Percentiles rank a stretch among this genome's conserved stretches.
These are phyloP conservation scores for Macrotyloma uniflorum DNA, from an alignment of 306 rosid species.

Conservation along the genomic window DNA sequence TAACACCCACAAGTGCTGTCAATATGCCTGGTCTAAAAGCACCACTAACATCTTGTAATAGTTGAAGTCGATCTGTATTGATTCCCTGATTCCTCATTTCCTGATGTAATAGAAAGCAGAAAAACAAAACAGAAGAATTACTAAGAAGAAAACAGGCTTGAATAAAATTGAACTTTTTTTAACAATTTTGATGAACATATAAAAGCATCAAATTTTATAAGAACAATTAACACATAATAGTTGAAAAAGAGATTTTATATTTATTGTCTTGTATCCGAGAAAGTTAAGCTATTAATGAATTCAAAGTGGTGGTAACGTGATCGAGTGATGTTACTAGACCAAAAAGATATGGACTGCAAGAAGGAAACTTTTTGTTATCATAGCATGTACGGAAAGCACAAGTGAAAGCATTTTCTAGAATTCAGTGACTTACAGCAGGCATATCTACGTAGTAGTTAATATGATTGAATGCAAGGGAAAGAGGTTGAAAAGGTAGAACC, in stretches of 20 bases:
- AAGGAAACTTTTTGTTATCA: background rate
- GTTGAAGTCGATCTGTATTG: conserved; percentile 62
- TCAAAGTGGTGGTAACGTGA: background rate
- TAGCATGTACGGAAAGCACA: background rate
- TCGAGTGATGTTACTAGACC: background rate
- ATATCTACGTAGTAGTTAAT: conserved; percentile 74
- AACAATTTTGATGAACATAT: background rate
- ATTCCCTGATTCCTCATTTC: conserved; percentile 75
- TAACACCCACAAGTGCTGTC: conserved; percentile 64
- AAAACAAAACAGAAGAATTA: background rate
- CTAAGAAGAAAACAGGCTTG: background rate
- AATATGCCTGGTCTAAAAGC: conserved; percentile 65
- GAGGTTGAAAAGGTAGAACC: conserved; percentile 72
- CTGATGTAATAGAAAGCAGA: conserved; percentile 30
- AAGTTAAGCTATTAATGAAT: background rate
- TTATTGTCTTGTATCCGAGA: background rate
- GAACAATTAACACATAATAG: background rate
- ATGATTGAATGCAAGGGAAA: conserved; percentile 70
- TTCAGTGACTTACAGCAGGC: conserved; percentile 67
- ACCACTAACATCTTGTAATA: conserved; percentile 68
- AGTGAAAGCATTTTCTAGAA: background rate
- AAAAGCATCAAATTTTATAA: background rate
- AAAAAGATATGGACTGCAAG: background rate
- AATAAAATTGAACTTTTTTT: background rate
- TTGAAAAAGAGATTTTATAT: background rate